Evolutionary conservation across 1,139 yeast species (phyloP), one percentile per base, ranked within the genome.

Genomic region (Nakaseomyces bracarensis): DNA sequence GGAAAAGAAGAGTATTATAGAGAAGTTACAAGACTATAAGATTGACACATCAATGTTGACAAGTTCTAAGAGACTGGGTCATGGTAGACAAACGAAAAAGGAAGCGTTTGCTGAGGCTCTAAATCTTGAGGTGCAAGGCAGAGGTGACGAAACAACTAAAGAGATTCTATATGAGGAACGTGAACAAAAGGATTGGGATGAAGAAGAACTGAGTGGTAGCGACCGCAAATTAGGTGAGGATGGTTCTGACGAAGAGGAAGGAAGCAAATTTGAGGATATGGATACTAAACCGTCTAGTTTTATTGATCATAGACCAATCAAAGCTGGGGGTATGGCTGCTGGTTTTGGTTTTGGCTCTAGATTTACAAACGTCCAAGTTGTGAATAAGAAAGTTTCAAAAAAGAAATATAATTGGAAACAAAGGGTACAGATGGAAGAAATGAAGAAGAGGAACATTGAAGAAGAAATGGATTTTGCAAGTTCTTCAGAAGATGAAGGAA

Each of bases 31-130:
- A 31, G 71, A 71, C 18, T 79, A 94, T 1, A 77, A 79, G 49
- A 72, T 89, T 36, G 95, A 89, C 55, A 78, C 95, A 0, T 65
- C 77, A 0, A 54, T 75, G 14, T 66, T 85, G 51, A 78, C 78
- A 16, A 81, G 91, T 31, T 74, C 93, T 29, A 85, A 84, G 59
- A 71, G 75, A 2, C 69, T 89, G 40, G 96, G 96, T 43, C 74
- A 76, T 25, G 95, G 94, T 2, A 75, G 72, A 49, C 80, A 76
- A 48, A 83, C 95, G 0, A 77, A 74, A 50, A 72, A 70, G 42
- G 93, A 85, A 53, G 77, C 75, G 49, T 74, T 85, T 63, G 65
- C 73, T 9, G 94, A 85, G 55, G 96, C 96, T 0, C 60, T 86
- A 38, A 75, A 75, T 39, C 64, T 82, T 36, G 96, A 86, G 56